These are phyloP conservation scores for Podila epicladia DNA, from an alignment of 192 early-diverging fungal genomes.

Conservation along the genomic window DNA sequence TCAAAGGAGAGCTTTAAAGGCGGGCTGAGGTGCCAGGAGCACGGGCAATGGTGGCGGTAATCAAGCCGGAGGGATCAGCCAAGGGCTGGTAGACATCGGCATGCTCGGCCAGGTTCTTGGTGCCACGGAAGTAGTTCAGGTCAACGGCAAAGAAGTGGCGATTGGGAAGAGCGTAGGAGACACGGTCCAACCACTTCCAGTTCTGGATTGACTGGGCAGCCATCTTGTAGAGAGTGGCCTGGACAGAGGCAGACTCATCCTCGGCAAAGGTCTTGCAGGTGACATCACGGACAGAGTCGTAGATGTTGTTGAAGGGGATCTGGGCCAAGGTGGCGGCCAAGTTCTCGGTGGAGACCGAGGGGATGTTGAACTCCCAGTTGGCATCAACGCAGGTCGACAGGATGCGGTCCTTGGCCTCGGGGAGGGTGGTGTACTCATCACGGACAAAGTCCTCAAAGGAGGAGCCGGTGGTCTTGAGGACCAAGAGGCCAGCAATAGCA, in stretches of 20 bases:
- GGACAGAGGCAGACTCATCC: slow-evolving; percentile 81
- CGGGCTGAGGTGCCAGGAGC: slow-evolving; percentile 39
- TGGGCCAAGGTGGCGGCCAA: slow-evolving; percentile 25
- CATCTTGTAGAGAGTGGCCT: slow-evolving; percentile 85
- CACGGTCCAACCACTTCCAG: slow-evolving; percentile 64
- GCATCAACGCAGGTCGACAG: slow-evolving; percentile 79
- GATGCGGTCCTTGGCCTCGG: slow-evolving; percentile 79
- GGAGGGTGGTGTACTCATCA: slow-evolving; percentile 79
- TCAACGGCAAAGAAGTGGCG: slow-evolving; percentile 82
- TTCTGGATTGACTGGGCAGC: slow-evolving; percentile 68
- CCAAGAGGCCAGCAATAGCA: slow-evolving; percentile 75
- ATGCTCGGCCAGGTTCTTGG: slow-evolving; percentile 73
- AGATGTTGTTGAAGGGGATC: slow-evolving; percentile 65
- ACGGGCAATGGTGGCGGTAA: slow-evolving; percentile 75
- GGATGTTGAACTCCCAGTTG: slow-evolving; percentile 67
- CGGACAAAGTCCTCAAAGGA: slow-evolving; percentile 78
- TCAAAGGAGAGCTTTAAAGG: slow-evolving; percentile 12
- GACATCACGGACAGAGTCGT: slow-evolving; percentile 65
- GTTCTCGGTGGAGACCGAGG: slow-evolving; percentile 18
- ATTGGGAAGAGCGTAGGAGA: slow-evolving; percentile 81
- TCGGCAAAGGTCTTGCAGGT: slow-evolving; percentile 82
- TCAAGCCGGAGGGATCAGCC: slow-evolving; percentile 77
- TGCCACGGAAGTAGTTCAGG: slow-evolving; percentile 70
- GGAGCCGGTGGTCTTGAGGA: slow-evolving; percentile 87
- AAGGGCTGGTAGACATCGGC: slow-evolving; percentile 79